phyloP scores from a whole-genome alignment of 2,329 filamentous ascomycete species.

The Madurella fahalii region DNA sequence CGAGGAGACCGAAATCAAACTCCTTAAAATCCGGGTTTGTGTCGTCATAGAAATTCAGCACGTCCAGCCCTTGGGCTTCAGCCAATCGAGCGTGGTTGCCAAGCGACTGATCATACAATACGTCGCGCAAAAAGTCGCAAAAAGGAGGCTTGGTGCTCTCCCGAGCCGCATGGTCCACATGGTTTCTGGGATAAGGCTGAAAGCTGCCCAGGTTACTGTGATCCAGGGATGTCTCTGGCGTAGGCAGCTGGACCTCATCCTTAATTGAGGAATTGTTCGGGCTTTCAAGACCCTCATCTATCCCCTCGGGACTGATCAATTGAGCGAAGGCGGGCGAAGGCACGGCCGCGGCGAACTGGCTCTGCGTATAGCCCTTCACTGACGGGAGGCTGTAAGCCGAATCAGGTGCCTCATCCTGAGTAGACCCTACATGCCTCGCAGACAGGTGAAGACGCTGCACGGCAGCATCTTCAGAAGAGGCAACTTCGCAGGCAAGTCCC shows the following conservation, averaged over 20 bases:
- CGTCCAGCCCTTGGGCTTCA: slow-evolving; percentile 40
- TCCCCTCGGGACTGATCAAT: slow-evolving; percentile 17
- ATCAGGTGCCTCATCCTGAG: slow-evolving; percentile 14
- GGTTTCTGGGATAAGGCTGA: slow-evolving; percentile 16
- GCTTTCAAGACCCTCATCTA: slow-evolving; percentile 27
- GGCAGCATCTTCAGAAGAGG: slow-evolving; percentile 37
- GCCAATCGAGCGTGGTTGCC: slow-evolving; percentile 32
- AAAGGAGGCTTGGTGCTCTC: slow-evolving; percentile 40
- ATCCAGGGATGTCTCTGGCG: slow-evolving; percentile 33
- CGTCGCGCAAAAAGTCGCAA: slow-evolving; percentile 47
- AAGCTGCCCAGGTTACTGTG: slow-evolving; percentile 22
- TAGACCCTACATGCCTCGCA: slow-evolving; percentile 31
- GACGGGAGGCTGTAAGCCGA: slow-evolving; percentile 13
- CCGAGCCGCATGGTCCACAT: slow-evolving; percentile 16
- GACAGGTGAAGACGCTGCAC: slow-evolving; percentile 44
- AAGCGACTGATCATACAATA: slow-evolving; percentile 46
- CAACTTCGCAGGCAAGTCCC: slow-evolving; percentile 43
- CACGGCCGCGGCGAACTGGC: background rate
- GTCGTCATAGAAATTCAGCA: slow-evolving; percentile 50
- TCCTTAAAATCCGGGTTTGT: slow-evolving; percentile 49
- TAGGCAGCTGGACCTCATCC: slow-evolving; percentile 35
- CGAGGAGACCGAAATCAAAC: slow-evolving; percentile 48
- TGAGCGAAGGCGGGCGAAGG: slow-evolving; percentile 1
- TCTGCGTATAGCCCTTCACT: slow-evolving; percentile 4
- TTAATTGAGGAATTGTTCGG: slow-evolving; percentile 27